Evolutionary conservation across 2,329 filamentous ascomycete genomes (phyloP).

Genomic region (Xylaria sp.): DNA sequence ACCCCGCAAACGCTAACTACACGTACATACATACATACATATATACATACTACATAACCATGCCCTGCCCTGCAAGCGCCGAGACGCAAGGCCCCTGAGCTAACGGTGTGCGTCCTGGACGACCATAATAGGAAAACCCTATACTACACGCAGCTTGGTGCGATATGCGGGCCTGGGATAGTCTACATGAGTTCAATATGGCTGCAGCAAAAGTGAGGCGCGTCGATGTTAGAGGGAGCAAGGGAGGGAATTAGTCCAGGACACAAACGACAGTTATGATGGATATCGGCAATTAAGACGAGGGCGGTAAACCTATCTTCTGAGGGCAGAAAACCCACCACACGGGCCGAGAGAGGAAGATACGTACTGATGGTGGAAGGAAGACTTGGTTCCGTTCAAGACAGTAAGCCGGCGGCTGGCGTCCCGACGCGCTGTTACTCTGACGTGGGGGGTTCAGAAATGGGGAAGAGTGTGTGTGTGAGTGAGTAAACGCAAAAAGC

Average conservation of each 20-base stretch:
- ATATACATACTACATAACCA: not conserved
- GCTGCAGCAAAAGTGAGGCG: conserved; percentile 18
- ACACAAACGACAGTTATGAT: not conserved
- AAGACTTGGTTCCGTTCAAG: conserved; percentile 14
- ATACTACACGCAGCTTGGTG: not conserved
- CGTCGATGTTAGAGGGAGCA: conserved; percentile 9
- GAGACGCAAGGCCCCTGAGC: conserved; percentile 26
- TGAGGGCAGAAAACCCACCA: conserved; percentile 1
- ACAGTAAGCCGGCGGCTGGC: conserved; percentile 29
- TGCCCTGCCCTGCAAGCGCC: conserved; percentile 26
- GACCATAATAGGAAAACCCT: conserved; percentile 1
- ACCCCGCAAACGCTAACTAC: conserved; percentile 32
- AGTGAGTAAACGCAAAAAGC: no score
- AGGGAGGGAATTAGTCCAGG: not conserved
- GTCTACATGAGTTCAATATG: conserved; percentile 11
- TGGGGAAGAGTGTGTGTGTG: not conserved
- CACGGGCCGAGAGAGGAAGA: conserved; percentile 7
- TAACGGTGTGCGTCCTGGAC: conserved; percentile 3
- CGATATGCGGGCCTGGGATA: not conserved
- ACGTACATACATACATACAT: not conserved
- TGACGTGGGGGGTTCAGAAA: conserved; percentile 21
- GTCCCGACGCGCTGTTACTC: conserved; percentile 32
- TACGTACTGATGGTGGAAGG: not conserved
- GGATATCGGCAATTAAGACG: conserved; percentile 5
- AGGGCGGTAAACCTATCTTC: conserved; percentile 5